Percentiles rank a stretch among this genome's conserved stretches.
phyloP scores from a whole-genome alignment of 768 basidiomycete genomes.

The Crassisporium funariophilum region DNA sequence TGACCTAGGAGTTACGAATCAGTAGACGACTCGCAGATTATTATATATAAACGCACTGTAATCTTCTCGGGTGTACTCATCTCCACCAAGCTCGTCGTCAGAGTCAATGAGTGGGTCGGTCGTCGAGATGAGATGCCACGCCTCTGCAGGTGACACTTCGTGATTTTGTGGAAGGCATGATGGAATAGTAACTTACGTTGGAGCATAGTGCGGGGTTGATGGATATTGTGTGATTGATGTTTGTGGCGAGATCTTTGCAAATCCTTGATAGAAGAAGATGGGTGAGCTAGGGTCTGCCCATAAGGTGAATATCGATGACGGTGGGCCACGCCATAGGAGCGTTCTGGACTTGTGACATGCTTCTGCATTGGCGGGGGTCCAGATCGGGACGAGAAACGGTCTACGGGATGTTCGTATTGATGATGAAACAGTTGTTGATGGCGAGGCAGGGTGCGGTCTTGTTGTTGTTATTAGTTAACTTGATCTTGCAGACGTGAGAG shows the following conservation, averaged over 20 bases:
- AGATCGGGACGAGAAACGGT: slow-evolving; percentile 16
- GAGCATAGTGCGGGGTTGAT: slow-evolving; percentile 56
- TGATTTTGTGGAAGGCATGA: not conserved
- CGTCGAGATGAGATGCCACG: slow-evolving; percentile 67
- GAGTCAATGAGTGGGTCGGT: slow-evolving; percentile 78
- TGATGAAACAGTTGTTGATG: slow-evolving; percentile 13
- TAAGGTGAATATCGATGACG: slow-evolving; percentile 42
- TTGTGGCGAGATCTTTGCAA: slow-evolving; percentile 16
- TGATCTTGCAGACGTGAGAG: slow-evolving; percentile 4
- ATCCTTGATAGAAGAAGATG: slow-evolving; percentile 13
- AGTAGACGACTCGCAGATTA: not conserved
- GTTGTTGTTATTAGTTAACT: not conserved
- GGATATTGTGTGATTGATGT: slow-evolving; percentile 11
- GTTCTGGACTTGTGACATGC: slow-evolving; percentile 10
- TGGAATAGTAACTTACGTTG: slow-evolving; percentile 52
- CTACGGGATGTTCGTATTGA: slow-evolving; percentile 18
- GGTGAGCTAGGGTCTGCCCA: slow-evolving; percentile 14
- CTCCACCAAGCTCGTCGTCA: slow-evolving; percentile 64
- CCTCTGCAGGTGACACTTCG: slow-evolving; percentile 45
- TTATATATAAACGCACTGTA: slow-evolving; percentile 49
- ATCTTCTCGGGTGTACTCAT: slow-evolving; percentile 66
- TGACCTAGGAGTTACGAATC: slow-evolving; percentile 42
- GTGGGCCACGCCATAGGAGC: slow-evolving; percentile 10
- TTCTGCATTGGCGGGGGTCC: slow-evolving; percentile 9
- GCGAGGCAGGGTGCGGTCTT: slow-evolving; percentile 13